Percentiles rank a stretch among this genome's conserved stretches.
Evolutionary conservation across 208 protist species (phyloP).

Genomic region (Leishmania tarentolae): DNA sequence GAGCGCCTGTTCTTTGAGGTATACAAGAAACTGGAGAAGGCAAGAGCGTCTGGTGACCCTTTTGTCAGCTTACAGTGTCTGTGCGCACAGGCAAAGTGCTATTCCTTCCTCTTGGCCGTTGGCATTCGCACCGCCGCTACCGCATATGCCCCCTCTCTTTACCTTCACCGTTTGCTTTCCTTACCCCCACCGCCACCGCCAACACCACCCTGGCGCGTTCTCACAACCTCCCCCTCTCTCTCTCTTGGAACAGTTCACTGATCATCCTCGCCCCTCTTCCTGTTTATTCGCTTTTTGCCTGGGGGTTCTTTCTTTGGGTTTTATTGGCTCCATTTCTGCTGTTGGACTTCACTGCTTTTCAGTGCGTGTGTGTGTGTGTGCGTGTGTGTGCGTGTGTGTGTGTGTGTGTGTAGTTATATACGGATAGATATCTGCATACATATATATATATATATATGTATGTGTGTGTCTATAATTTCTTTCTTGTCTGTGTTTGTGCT

Average conservation of each 20-base stretch:
- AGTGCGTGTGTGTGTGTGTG: neutral
- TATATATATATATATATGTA: neutral
- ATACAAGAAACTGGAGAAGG: neutral
- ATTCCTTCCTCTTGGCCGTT: neutral
- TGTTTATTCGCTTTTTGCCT: neutral
- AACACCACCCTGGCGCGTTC: too few relatives aligned
- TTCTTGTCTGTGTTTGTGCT: too few relatives aligned
- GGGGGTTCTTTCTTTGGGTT: neutral
- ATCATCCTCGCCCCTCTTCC: neutral
- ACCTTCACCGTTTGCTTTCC: too few relatives aligned
- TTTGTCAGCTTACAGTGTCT: neutral
- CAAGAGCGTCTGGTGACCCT: neutral
- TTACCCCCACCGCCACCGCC: neutral
- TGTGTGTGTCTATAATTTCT: too few relatives aligned
- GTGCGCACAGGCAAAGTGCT: neutral
- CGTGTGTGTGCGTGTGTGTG: conserved; percentile 7
- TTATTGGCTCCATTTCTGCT: neutral
- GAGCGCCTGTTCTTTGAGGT: neutral
- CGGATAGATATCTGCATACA: neutral
- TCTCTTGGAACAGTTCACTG: neutral
- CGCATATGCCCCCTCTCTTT: neutral
- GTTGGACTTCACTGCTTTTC: neutral
- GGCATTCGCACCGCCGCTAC: neutral
- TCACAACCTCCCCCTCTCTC: too few relatives aligned
- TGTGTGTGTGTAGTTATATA: neutral